A percentile compares a stretch with the other conserved stretches of the same genome.
Evolutionary conservation across 169 alveolate genomes (phyloP).

Genomic region (Babesia caballi): DNA sequence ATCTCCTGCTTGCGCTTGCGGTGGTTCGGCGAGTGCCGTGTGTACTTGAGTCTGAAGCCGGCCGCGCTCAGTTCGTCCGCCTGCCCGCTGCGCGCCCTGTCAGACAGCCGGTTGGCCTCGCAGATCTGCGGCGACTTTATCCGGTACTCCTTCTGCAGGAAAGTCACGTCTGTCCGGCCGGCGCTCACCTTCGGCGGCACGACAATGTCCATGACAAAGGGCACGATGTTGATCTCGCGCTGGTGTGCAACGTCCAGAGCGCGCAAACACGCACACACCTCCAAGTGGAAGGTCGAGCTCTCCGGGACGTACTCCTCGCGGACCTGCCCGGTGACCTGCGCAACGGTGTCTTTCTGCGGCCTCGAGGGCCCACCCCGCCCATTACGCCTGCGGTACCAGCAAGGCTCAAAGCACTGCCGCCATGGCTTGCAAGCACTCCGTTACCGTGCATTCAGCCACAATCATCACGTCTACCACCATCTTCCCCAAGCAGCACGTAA

Average conservation of each 20-base stretch:
- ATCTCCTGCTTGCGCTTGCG: slow-evolving; percentile 58
- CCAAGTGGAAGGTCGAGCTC: slow-evolving; percentile 79
- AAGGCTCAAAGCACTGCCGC: too few species aligned
- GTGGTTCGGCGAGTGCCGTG: slow-evolving; percentile 65
- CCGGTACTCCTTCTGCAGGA: slow-evolving; percentile 26
- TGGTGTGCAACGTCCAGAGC: slow-evolving; percentile 74
- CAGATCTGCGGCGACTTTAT: slow-evolving; percentile 32
- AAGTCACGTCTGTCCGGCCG: neutral
- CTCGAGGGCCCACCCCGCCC: too few species aligned
- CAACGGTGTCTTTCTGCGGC: neutral
- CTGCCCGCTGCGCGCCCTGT: slow-evolving; percentile 57
- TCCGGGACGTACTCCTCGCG: slow-evolving; percentile 71
- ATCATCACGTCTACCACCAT: too few species aligned
- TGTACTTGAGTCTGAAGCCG: slow-evolving; percentile 52
- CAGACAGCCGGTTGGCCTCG: slow-evolving; percentile 48
- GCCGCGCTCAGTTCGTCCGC: slow-evolving; percentile 33
- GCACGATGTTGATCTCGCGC: slow-evolving; percentile 71
- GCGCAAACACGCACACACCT: slow-evolving; percentile 72
- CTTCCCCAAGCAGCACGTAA: too few species aligned
- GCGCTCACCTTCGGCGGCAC: slow-evolving; percentile 66
- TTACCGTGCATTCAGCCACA: too few species aligned
- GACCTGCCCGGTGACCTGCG: slow-evolving; percentile 11
- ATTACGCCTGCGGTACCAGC: too few species aligned
- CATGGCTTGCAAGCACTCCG: too few species aligned
- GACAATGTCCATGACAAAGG: slow-evolving; percentile 78